Base-by-base conservation (phyloP, 139 green algal species). In the Chara braunii region DNA sequence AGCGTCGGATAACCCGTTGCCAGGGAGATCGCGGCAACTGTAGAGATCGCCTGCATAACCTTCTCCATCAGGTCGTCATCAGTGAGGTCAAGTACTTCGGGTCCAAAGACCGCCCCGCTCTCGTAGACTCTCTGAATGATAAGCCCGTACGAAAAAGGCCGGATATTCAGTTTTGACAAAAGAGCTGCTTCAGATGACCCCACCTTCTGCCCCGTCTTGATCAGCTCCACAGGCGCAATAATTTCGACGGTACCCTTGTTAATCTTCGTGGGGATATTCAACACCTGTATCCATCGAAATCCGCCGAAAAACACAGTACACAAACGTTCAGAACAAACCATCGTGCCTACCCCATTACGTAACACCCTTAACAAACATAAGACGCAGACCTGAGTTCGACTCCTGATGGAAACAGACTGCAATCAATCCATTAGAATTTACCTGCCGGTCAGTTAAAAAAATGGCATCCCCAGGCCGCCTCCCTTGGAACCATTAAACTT, bases 231-330 rank as follows among this genome's bases (percentile, higher is more conserved):
- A 44, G 95, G 88, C 30, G 72, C 70, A 48, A 94, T 80, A 59
- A 99, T 97, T 70, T 99, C 94, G 66, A 99, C 89, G 22, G 72
- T 70, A 80, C 93, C 94, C 85, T 94, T 96, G 85, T 95, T 98
- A 74, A 99, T 99, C 93, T 99, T 99, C 77, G 94, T 99, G 69
- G 94, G 88, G 76, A 99, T 97, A 82, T 94, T 96, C 29, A 99
- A 85, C 45, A 88, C 87, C 86, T 88, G 76, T 12, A 56, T 23
- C 18, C 40, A 48, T 18, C 40, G 18, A 48, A 18, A n/a, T n/a
- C n/a, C n/a, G n/a, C n/a, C n/a, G n/a, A n/a, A n/a, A n/a, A n/a
- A n/a, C n/a, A 31, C n/a, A n/a, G n/a, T n/a, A n/a, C n/a, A n/a
- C n/a, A n/a, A n/a, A n/a, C n/a, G n/a, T n/a, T n/a, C n/a, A n/a